Base-by-base conservation (phyloP, 257 asterid genomes). In the Cinchona pubescens region DNA sequence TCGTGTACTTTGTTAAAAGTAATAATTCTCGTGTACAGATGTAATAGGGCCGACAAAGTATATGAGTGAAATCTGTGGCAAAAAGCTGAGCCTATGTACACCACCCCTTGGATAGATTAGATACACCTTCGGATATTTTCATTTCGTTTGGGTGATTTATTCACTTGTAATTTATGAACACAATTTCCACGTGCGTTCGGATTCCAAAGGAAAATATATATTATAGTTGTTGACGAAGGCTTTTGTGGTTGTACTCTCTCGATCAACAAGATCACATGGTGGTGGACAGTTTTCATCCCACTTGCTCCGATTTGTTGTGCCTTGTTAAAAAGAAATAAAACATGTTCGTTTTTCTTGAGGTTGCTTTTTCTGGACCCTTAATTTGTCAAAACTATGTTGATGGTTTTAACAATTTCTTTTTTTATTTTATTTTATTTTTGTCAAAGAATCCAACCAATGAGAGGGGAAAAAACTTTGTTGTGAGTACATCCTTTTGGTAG, bases 151-250 rank as follows among this genome's bases (percentile, higher is more conserved):
- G 32, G 38, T 60, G 67, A 63, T 16, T 16, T 2, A 19, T 34
- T 32, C 27, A 59, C 1, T 14, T 21, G 42, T 38, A 27, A 4
- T 73, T 34, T 61, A 9, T 15, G 34, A 11, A 30, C 71, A 74
- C 51, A 46, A 32, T 74, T 62, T 46, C 46, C 78, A 62, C 78
- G 63, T 74, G 78, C 29, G 13, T 38, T 37, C 30, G 46, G 60
- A 61, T 73, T 60, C 69, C 69, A 32, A 63, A 63, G 0, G 29
- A 63, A 0, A 62, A 62, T 62, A 32, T 5, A 56, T n/a, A 18
- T 4, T 3, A 25, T 29, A 8, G 10, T 0, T 4, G 2, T 15
- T 11, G 69, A 60, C 15, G 27, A 29, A 16, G 60, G 29, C 43
- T 6, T 73, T 6, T 43, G 77, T 61, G 71, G 77, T 43, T 40